These are phyloP conservation scores for Trametopsis cervina DNA, from an alignment of 768 basidiomycete species.

Conservation along the genomic window DNA sequence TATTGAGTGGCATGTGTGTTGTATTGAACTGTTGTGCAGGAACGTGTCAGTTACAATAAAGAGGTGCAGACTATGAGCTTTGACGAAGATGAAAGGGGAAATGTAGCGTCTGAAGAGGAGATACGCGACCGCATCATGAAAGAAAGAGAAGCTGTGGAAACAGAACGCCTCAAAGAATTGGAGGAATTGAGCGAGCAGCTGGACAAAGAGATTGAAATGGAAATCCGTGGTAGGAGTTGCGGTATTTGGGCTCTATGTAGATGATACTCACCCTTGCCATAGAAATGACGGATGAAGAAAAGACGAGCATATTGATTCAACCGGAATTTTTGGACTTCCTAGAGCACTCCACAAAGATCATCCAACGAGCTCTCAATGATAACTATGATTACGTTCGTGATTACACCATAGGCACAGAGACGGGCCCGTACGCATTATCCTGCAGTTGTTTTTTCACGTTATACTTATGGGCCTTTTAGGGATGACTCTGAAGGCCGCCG, in stretches of 20 bases:
- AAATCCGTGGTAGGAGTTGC: slow-evolving; percentile 59
- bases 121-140: slow-evolving; percentile 60
- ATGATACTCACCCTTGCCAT: neutral
- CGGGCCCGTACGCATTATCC: slow-evolving; percentile 51
- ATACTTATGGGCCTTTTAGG: slow-evolving; percentile 22
- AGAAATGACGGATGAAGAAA: slow-evolving; percentile 88
- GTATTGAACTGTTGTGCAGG: slow-evolving; percentile 33
- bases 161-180: slow-evolving; percentile 70
- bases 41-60: slow-evolving; percentile 78
- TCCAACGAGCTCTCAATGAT: slow-evolving; percentile 92
- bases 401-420: slow-evolving; percentile 86
- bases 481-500: slow-evolving; percentile 88
- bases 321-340: slow-evolving; percentile 94
- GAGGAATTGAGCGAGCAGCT: slow-evolving; percentile 80
- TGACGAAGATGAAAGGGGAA: slow-evolving; percentile 36
- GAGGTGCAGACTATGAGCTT: slow-evolving; percentile 72
- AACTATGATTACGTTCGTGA: slow-evolving; percentile 96
- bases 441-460: neutral
- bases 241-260: neutral
- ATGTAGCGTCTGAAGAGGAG: slow-evolving; percentile 49
- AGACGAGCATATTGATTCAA: slow-evolving; percentile 71
- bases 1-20: neutral
- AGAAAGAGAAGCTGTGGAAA: slow-evolving; percentile 62
- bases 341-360: slow-evolving; percentile 89
- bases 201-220: slow-evolving; percentile 82